Conservation (phyloP, 2,329 filamentous ascomycete species). For the Paecilomyces sp. region DNA sequence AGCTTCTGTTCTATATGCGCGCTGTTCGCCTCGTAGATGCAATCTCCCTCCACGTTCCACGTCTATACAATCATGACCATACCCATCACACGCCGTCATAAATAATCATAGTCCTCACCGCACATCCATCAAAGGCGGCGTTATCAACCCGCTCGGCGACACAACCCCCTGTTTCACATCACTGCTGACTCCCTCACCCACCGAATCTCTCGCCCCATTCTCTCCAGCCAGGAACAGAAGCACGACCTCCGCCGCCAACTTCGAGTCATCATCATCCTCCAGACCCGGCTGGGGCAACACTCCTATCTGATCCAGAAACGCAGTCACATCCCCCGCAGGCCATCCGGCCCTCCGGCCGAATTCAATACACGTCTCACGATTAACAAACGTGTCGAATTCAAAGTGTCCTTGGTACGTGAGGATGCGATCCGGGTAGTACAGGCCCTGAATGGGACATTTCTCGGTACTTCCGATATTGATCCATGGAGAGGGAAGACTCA, state of each 20-base stretch:
- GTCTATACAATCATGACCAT: neutral
- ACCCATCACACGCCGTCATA: neutral
- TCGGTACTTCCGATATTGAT: slow-evolving; percentile 20
- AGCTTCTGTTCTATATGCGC: neutral
- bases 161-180: neutral
- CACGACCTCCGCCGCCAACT: slow-evolving; percentile 24
- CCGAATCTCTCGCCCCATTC: neutral
- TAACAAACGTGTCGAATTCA: slow-evolving; percentile 22
- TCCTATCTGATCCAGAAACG: slow-evolving; percentile 15
- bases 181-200: neutral
- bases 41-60: neutral
- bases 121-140: neutral
- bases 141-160: neutral
- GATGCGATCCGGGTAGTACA: slow-evolving; percentile 20
- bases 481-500: slow-evolving; percentile 18
- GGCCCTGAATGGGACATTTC: slow-evolving; percentile 20
- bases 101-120: neutral
- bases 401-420: slow-evolving; percentile 27
- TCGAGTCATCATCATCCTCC: slow-evolving; percentile 23
- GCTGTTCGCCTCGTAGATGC: neutral
- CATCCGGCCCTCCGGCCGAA: slow-evolving; percentile 17
- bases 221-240: slow-evolving; percentile 22
- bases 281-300: slow-evolving; percentile 6
- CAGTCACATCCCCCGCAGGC: slow-evolving; percentile 7
- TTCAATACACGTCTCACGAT: slow-evolving; percentile 14